phyloP scores from a whole-genome alignment of 2,329 filamentous ascomycete genomes.

The Fusarium sp. region DNA sequence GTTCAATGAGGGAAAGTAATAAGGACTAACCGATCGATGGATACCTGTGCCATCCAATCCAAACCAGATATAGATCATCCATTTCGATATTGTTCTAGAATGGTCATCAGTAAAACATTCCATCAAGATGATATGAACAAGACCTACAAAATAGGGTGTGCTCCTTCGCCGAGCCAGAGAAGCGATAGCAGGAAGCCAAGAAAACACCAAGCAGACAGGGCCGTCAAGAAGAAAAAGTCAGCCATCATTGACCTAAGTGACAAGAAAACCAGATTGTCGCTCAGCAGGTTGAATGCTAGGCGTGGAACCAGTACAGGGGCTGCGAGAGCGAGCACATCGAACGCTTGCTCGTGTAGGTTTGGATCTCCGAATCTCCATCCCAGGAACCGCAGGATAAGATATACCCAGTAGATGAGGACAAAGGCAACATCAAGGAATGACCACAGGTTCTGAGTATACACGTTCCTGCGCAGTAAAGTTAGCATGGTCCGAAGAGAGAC shows the following conservation, averaged over 20 bases:
- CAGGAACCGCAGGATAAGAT: slow-evolving; percentile 78
- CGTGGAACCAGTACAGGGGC: slow-evolving; percentile 84
- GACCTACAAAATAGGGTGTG: slow-evolving; percentile 69
- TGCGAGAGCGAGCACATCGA: slow-evolving; percentile 84
- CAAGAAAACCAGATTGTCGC: slow-evolving; percentile 87
- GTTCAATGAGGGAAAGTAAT: background rate
- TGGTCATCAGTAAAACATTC: slow-evolving; percentile 19
- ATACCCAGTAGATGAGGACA: slow-evolving; percentile 77
- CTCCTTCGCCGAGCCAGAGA: slow-evolving; percentile 80
- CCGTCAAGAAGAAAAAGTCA: slow-evolving; percentile 84
- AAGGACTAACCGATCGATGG: slow-evolving; percentile 64
- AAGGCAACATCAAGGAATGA: slow-evolving; percentile 88
- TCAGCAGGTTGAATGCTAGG: slow-evolving; percentile 85
- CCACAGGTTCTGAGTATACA: slow-evolving; percentile 91
- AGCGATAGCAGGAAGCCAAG: slow-evolving; percentile 85
- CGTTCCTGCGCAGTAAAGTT: slow-evolving; percentile 67
- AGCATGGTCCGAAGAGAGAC: background rate
- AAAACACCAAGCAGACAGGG: slow-evolving; percentile 86
- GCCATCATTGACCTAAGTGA: slow-evolving; percentile 87
- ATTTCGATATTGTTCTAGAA: slow-evolving; percentile 79
- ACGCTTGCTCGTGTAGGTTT: slow-evolving; percentile 73
- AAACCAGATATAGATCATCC: slow-evolving; percentile 97
- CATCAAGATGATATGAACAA: background rate
- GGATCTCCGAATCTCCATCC: slow-evolving; percentile 65
- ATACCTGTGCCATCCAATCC: slow-evolving; percentile 82